Percentiles rank a stretch among this genome's conserved stretches.
Conservation (phyloP, 2,329 filamentous ascomycete species). For the Gliomastix tumulicola region DNA sequence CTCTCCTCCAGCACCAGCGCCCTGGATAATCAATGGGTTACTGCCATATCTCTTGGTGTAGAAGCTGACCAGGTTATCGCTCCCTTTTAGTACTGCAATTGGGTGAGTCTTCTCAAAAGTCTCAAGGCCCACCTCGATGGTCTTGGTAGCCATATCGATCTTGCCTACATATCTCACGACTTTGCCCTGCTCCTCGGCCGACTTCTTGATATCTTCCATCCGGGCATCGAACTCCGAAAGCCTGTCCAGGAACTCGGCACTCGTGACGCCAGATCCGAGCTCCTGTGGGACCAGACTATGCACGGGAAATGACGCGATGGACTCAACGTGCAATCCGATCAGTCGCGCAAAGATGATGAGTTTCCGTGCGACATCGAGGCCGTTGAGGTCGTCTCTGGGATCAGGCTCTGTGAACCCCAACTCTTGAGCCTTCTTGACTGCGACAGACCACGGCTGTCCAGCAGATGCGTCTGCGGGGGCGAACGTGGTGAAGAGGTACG, state of each 20-base stretch:
- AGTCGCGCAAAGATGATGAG: conserved; percentile 89
- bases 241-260: conserved; percentile 77
- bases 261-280: conserved; percentile 67
- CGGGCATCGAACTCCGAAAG: conserved; percentile 78
- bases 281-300: conserved; percentile 88
- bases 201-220: conserved; percentile 83
- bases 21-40: conserved; percentile 91
- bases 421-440: conserved; percentile 87
- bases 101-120: conserved; percentile 82
- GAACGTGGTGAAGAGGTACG: conserved; percentile 96
- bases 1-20: conserved; percentile 86
- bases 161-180: conserved; percentile 92
- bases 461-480: conserved; percentile 74
- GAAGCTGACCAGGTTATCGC: conserved; percentile 98
- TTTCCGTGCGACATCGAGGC: conserved; percentile 88
- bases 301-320: conserved; percentile 84
- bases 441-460: conserved; percentile 76
- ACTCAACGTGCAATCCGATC: conserved; percentile 73
- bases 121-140: conserved; percentile 88
- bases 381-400: conserved; percentile 79
- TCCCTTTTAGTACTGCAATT: conserved; percentile 91
- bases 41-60: conserved; percentile 91
- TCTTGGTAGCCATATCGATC: conserved; percentile 71
- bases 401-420: conserved; percentile 90
- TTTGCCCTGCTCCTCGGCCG: conserved; percentile 78